phyloP scores from a whole-genome alignment of 2,329 filamentous ascomycete species.

The Pyrenophora graminea region DNA sequence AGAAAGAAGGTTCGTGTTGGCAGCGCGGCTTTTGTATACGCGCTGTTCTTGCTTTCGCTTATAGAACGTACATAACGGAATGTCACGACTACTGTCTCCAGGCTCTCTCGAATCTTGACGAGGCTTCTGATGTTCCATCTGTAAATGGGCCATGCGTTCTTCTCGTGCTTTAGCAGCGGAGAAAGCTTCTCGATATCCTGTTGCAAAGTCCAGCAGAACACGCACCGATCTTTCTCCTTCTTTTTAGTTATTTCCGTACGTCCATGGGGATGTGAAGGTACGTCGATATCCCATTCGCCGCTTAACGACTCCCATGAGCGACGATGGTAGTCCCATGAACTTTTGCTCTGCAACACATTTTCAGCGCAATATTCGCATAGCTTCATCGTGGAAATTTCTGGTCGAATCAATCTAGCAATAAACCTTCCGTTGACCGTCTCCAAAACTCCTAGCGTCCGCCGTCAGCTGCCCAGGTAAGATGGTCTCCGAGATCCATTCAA shows the following conservation, averaged over 20 bases:
- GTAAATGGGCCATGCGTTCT: slow-evolving; percentile 16
- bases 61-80: background rate
- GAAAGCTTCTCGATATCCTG: slow-evolving; percentile 16
- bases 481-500: too few species aligned
- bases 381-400: background rate
- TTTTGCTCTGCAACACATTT: slow-evolving; percentile 3
- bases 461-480: too few species aligned
- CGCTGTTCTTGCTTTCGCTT: too few species aligned
- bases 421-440: too few species aligned
- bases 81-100: slow-evolving; percentile 1
- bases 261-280: background rate
- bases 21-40: background rate
- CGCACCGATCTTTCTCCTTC: slow-evolving; percentile 8
- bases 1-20: slow-evolving; percentile 25
- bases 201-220: slow-evolving; percentile 20
- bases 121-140: slow-evolving; percentile 27
- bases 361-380: slow-evolving; percentile 7
- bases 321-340: slow-evolving; percentile 6
- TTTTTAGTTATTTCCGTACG: too few species aligned
- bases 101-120: slow-evolving; percentile 19
- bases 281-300: background rate
- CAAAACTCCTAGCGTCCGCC: too few species aligned
- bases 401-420: background rate
- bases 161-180: slow-evolving; percentile 10
- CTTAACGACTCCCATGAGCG: background rate